phyloP scores from a whole-genome alignment of 2,329 filamentous ascomycete genomes.

The Exophiala viscosa region DNA sequence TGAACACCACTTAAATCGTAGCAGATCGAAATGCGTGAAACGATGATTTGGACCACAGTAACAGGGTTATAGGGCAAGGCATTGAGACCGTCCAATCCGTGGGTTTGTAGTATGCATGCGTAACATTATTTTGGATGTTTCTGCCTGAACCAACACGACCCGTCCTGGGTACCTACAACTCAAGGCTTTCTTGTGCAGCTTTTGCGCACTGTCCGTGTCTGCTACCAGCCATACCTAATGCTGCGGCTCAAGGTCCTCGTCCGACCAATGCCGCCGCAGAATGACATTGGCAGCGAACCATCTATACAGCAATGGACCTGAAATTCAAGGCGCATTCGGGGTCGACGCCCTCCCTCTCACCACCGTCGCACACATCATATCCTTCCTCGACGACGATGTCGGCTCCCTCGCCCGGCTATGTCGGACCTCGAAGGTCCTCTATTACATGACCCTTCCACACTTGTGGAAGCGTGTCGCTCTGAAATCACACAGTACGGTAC shows the following conservation, averaged over 20 bases:
- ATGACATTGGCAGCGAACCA: slow-evolving; percentile 20
- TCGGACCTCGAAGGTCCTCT: slow-evolving; percentile 58
- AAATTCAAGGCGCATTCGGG: slow-evolving; percentile 22
- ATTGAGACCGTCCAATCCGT: too few species aligned
- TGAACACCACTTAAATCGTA: too few species aligned
- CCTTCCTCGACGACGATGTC: slow-evolving; percentile 55
- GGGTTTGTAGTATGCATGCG: too few species aligned
- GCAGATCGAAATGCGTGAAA: too few species aligned
- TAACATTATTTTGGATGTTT: too few species aligned
- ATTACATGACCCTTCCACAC: slow-evolving; percentile 62
- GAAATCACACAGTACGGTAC: slow-evolving; percentile 56
- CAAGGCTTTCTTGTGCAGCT: too few species aligned
- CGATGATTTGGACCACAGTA: too few species aligned
- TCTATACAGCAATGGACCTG: slow-evolving; percentile 22
- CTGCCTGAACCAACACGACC: too few species aligned
- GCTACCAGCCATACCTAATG: background rate
- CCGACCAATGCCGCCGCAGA: slow-evolving; percentile 15
- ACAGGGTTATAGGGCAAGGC: too few species aligned
- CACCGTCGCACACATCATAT: slow-evolving; percentile 55
- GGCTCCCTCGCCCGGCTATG: slow-evolving; percentile 58
- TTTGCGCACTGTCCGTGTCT: too few species aligned
- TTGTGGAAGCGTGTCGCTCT: slow-evolving; percentile 57
- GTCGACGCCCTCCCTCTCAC: slow-evolving; percentile 50
- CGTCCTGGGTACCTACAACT: too few species aligned
- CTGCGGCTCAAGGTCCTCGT: background rate